These are phyloP conservation scores for Pseudogymnoascus pannorum DNA, from an alignment of 2,329 filamentous ascomycete genomes.

Conservation along the genomic window DNA sequence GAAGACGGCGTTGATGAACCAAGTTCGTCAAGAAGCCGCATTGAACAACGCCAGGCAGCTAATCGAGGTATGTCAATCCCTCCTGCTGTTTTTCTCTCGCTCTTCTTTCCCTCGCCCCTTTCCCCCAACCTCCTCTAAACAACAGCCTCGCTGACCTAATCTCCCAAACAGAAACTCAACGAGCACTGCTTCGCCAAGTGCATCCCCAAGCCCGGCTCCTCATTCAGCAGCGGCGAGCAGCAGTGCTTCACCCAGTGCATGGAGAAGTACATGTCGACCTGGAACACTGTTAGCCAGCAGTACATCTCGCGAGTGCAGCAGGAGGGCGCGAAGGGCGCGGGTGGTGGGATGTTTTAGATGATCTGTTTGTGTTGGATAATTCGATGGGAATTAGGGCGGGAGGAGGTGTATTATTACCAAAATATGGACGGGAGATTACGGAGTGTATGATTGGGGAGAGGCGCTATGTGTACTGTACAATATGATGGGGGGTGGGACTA, in stretches of 20 bases:
- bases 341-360: conserved; percentile 14
- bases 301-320: conserved; percentile 46
- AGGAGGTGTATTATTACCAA: background rate
- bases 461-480: background rate
- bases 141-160: background rate
- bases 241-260: conserved; percentile 69
- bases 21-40: conserved; percentile 49
- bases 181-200: conserved; percentile 76
- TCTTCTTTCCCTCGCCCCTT: background rate
- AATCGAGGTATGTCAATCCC: conserved; percentile 51
- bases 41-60: conserved; percentile 61
- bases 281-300: conserved; percentile 65
- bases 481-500: background rate
- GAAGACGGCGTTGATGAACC: conserved; percentile 42
- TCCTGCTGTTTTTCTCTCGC: background rate
- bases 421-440: background rate
- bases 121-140: background rate
- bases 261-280: conserved; percentile 77
- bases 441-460: background rate
- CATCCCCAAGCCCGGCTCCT: conserved; percentile 60
- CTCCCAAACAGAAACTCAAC: conserved; percentile 61
- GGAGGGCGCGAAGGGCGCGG: conserved; percentile 21
- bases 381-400: background rate
- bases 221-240: conserved; percentile 60
- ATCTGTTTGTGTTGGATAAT: background rate